phyloP scores from a whole-genome alignment of 73 alveolate genomes.

The Paramecium sonneborni region DNA sequence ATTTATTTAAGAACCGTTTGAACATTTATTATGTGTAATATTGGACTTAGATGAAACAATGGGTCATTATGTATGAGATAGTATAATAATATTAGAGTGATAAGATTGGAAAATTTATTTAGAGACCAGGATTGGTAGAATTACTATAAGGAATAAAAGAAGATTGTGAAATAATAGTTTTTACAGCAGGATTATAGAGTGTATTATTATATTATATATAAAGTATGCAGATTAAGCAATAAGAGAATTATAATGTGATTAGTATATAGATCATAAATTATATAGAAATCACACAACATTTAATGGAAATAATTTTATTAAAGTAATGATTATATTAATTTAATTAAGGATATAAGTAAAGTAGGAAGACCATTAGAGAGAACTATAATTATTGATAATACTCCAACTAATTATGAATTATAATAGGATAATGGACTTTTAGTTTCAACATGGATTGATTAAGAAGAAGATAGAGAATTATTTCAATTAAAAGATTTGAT shows the following conservation, averaged over 20 bases:
- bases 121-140: neutral
- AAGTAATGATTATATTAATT: conserved; percentile 25
- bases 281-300: neutral
- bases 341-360: conserved; percentile 61
- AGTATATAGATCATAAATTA: neutral
- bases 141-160: neutral
- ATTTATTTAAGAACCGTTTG: neutral
- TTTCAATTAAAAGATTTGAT: conserved; percentile 56
- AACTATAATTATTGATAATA: conserved; percentile 75
- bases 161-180: neutral
- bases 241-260: neutral
- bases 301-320: conserved; percentile 46
- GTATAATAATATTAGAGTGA: neutral
- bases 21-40: neutral
- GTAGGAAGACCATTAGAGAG: conserved; percentile 75
- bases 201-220: neutral
- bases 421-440: conserved; percentile 73
- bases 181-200: neutral
- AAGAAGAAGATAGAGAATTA: conserved; percentile 72
- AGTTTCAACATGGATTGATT: conserved; percentile 77
- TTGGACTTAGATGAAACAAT: neutral
- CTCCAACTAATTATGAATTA: conserved; percentile 70
- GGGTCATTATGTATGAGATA: conserved; percentile 1
- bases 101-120: neutral
- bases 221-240: neutral